Conservation (phyloP, 371 early-diverging fungal species). For the Mucor sp. region DNA sequence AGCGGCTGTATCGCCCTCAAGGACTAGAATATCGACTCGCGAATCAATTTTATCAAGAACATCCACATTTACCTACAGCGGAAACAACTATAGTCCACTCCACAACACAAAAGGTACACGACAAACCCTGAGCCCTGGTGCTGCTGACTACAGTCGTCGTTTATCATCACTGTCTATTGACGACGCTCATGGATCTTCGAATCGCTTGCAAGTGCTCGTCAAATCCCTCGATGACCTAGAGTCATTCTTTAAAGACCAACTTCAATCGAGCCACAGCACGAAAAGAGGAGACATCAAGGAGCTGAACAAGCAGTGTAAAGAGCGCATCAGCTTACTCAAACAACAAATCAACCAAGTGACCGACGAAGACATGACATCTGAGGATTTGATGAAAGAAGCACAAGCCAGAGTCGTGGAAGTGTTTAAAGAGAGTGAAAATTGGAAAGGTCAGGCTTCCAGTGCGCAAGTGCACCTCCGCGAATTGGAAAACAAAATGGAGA, state of each 20-base stretch:
- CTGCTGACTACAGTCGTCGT: not conserved
- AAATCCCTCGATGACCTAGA: not conserved
- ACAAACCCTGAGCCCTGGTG: not conserved
- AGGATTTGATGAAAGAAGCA: slow-evolving; percentile 17
- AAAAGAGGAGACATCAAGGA: not conserved
- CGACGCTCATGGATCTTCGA: not conserved
- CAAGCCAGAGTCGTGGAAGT: slow-evolving; percentile 6
- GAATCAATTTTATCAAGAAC: slow-evolving; percentile 8
- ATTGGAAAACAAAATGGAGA: slow-evolving; percentile 16
- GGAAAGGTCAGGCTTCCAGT: slow-evolving; percentile 8
- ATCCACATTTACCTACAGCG: not conserved
- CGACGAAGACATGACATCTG: slow-evolving; percentile 6
- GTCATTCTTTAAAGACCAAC: not conserved
- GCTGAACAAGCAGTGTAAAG: not conserved
- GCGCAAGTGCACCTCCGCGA: not conserved
- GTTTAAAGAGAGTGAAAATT: slow-evolving; percentile 4
- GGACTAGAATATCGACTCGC: slow-evolving; percentile 2
- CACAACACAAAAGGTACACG: not conserved
- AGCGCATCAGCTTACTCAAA: not conserved
- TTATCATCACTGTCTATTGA: not conserved
- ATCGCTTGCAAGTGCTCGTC: not conserved
- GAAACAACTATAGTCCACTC: not conserved
- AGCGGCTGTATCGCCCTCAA: not conserved
- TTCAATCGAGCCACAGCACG: not conserved
- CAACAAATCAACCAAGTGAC: not conserved